Evolutionary conservation across 1,139 yeast genomes (phyloP).

Genomic region (Blastobotrys niveus): DNA sequence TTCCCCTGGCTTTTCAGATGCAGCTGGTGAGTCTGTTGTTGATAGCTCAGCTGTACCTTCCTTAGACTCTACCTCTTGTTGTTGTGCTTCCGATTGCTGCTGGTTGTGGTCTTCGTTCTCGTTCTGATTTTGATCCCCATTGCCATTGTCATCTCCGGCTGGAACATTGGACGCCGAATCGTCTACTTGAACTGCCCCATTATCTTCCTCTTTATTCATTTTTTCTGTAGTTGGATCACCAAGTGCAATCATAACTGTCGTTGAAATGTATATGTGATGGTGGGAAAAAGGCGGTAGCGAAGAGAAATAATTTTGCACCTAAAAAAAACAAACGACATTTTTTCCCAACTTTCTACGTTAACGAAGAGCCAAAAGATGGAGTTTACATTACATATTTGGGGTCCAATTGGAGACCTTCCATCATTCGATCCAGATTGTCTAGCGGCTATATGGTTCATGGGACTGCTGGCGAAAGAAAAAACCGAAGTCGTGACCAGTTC

Average conservation of each 20-base stretch:
- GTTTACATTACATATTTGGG: constrained; percentile 53
- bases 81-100: neutral
- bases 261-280: neutral
- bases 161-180: constrained; percentile 9
- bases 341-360: neutral
- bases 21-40: constrained; percentile 12
- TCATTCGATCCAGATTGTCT: constrained; percentile 43
- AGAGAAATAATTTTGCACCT: neutral
- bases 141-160: constrained; percentile 3
- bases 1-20: constrained; percentile 1
- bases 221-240: neutral
- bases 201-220: neutral
- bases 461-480: constrained; percentile 23
- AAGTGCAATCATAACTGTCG: neutral
- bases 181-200: constrained; percentile 6
- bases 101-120: no score
- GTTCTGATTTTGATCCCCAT: neutral
- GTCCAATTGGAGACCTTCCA: constrained; percentile 32
- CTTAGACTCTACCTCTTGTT: neutral
- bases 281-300: neutral
- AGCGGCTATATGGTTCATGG: constrained; percentile 39
- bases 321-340: neutral
- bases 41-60: constrained; percentile 10
- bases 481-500: constrained; percentile 48
- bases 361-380: neutral